Evolutionary conservation across 2,329 filamentous ascomycete species (phyloP), one percentile per base, ranked within the genome.

Genomic region (Gnomoniopsis smithogilvyi): DNA sequence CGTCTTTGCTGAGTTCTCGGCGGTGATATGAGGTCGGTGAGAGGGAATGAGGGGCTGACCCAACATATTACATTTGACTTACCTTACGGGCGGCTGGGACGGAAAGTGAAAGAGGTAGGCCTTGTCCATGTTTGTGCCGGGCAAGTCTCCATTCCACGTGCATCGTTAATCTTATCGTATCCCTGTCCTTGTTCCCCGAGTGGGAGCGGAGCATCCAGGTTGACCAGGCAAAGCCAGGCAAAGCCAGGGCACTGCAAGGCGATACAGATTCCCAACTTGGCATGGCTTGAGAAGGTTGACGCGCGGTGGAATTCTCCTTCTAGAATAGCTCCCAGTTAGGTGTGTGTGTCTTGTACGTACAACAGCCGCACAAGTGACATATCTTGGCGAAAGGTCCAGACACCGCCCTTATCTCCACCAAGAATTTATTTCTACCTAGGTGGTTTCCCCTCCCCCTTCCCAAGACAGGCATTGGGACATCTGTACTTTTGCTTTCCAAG

Each of bases 241-340:
- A 26, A 45, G 45, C 54, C 45, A 33, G 52, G 26, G 24, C 15
- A 38, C 34, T n/a, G 6, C 14, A 41, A n/a, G 50, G 46, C 45
- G 45, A 60, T 58, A 30, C 50, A 60, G 50, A 60, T 60, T 46
- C 54, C 58, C 8, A 54, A 60, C 50, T 53, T 52, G 58, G 58
- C 54, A 58, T 49, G 49, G 58, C 58, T 50, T 43, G 26, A 30
- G 26, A 30, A 30, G 26, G 4, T 30, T 8, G 43, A 30, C 17
- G 43, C 52, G 43, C 41, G 33, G 47, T 33, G 45, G n/a, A 3
- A 48, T 54, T 19, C 52, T 54, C 47, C 43, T 38, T 54, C 52
- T 54, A 43, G 52, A 19, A 34, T 24, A 36, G 52, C 33, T 43
- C 43, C 52, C 41, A 17, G 11, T 34, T 11, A 10, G 34, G 49